Base-by-base conservation (phyloP, 768 basidiomycete genomes). In the Podaxis mareebaensis region DNA sequence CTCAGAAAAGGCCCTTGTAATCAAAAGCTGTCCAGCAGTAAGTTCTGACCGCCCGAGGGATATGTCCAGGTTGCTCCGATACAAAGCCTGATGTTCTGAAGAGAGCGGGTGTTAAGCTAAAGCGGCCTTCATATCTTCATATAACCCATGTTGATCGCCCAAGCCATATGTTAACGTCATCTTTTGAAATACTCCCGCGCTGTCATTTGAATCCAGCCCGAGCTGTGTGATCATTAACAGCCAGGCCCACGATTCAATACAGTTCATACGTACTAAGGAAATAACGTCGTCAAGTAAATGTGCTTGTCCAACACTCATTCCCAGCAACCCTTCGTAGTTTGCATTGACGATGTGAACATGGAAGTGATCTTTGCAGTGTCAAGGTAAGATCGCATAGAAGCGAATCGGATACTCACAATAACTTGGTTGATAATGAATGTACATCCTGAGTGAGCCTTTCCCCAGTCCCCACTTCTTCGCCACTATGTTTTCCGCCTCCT, bases 251-350 rank as follows among this genome's bases (percentile, higher is more conserved):
- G 13, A 62, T 8, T 12, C 26, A 15, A 17, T 10, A 11, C 22
- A 39, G 20, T 11, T 17, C 22, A 36, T 15, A 70, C 84, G 40
- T 44, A 95, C 94, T 75, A 96, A 73, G 2, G 91, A 87, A 64
- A 99, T 95, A 55, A 98, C 74, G 74, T 97, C 94, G 67, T 98
- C 96, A 8, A 99, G 79, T 12, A 99, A 80, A 76, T 97, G 95
- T 0, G 96, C 94, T 71, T 95, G 96, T 1, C 95, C 96, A 0
- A 95, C 90, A 0, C 83, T 77, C 85, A 92, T 91, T 0, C 95
- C 91, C 65, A 84, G 67, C 13, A 86, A 74, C n/a, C 75, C 81
- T 66, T 71, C 63, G 54, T 90, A 86, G 64, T 88, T 87, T 0
- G 84, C 85, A 68, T 95, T 91, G 28, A 94, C 92, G 57, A 96